These are phyloP conservation scores for Calonectria pseudoturangicola DNA, from an alignment of 2,329 filamentous ascomycete species.

Conservation along the genomic window DNA sequence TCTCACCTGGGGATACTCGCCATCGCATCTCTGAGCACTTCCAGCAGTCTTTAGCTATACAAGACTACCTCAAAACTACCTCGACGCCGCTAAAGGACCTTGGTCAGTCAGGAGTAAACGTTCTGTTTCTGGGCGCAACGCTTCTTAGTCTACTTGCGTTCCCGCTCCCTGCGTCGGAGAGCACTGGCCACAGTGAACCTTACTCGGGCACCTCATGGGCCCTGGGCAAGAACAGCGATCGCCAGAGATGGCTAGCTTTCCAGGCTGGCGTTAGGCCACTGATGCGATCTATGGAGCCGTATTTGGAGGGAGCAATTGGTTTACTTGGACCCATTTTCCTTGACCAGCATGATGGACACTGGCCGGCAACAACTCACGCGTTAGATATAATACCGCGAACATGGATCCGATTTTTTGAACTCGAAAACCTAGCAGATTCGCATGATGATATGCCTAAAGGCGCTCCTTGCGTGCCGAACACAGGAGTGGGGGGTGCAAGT, in stretches of 20 bases:
- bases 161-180: neutral
- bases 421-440: neutral
- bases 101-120: neutral
- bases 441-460: neutral
- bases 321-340: constrained; percentile 12
- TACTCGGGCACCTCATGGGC: neutral
- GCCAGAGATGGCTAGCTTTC: constrained; percentile 3
- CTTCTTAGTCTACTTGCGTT: constrained; percentile 11
- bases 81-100: constrained; percentile 3
- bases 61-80: neutral
- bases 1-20: neutral
- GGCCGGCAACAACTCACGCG: neutral
- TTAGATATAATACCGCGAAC: neutral
- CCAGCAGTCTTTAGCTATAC: constrained; percentile 17
- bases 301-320: constrained; percentile 6
- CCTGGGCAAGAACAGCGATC: neutral
- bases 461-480: constrained; percentile 1
- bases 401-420: constrained; percentile 7
- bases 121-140: neutral
- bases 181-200: neutral
- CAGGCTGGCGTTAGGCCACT: constrained; percentile 2
- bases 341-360: neutral
- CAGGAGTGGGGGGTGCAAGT: neutral
- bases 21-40: constrained; percentile 23
- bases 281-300: constrained; percentile 5